Evolutionary conservation across 176 grass and related monocot genomes (phyloP).

Genomic region (Lolium multiflorum): DNA sequence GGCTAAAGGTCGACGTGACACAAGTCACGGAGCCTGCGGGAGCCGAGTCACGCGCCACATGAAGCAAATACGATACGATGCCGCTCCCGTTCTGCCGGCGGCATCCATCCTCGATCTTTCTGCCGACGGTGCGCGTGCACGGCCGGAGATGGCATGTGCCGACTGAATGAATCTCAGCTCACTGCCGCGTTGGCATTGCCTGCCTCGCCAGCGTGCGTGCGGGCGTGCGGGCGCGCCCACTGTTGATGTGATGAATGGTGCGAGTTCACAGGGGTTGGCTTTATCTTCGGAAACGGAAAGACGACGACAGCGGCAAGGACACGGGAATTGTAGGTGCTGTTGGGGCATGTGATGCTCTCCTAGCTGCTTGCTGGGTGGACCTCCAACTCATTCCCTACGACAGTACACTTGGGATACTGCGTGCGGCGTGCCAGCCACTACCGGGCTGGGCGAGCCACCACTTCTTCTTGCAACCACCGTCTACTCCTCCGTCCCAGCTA

Average conservation of each 20-base stretch:
- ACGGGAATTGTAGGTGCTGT: constrained; percentile 28
- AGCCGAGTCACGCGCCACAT: neutral
- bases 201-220: constrained; percentile 10
- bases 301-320: constrained; percentile 34
- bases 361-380: constrained; percentile 27
- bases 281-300: neutral
- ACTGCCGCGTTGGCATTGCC: constrained; percentile 5
- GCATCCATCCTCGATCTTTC: too few relatives aligned
- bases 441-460: neutral
- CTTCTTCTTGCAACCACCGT: neutral
- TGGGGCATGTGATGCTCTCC: constrained; percentile 48
- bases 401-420: neutral
- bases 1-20: constrained; percentile 3
- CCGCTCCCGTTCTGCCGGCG: neutral
- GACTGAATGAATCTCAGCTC: constrained; percentile 17
- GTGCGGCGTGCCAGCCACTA: constrained; percentile 48
- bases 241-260: neutral
- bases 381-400: constrained; percentile 52
- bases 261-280: constrained; percentile 6
- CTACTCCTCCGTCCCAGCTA: neutral
- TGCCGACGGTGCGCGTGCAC: constrained; percentile 33
- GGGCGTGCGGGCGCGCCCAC: constrained; percentile 24
- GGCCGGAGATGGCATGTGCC: constrained; percentile 27
- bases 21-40: neutral
- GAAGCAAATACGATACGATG: neutral